Base-by-base conservation (phyloP, 208 protist genomes). In the Leishmania gerbilli region DNA sequence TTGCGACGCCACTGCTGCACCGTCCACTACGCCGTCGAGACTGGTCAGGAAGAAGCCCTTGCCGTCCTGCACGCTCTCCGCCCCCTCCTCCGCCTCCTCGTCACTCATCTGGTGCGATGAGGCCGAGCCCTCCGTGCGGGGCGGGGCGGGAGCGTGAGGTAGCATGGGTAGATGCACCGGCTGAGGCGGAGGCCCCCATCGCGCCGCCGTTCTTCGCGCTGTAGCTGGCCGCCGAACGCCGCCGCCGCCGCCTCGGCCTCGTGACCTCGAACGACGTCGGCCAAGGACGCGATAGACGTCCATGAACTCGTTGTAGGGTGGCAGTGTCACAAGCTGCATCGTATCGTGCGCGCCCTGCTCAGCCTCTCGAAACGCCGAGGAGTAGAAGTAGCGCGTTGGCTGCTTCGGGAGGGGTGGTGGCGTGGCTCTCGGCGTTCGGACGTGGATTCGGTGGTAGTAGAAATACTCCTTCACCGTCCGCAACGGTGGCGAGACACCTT, bases 221-320 rank as follows among this genome's bases (percentile, higher is more conserved):
- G 40, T 27, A 58, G 37, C 37, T 24, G 42, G 53, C 58, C 47
- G 6, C 13, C 58, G 37, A 34, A 37, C 58, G 40, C 24, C 34
- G 40, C 24, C 34, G 74, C 74, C 51, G 11, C 75, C 15, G 37
- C 45, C 27, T 40, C 27, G 24, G 27, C 53, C 34, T 47, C 17
- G 45, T 64, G 62, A 4, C 31, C 58, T 27, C 15, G 51, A 19
- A 55, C 81, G 68, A 49, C 76, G 60, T 27, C 62, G 77, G 1
- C 81, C 68, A 9, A 80, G 69, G 56, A 95, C 82, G 74, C 89
- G 90, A 76, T 95, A 95, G 64, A 97, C 91, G 62, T 97, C 91
- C 94, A 97, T 97, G 80, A 96, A 97, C 84, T 97, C 94, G 40
- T 84, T 87, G 80, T 96, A 91, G 7, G 90, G 86, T 3, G 94